These are phyloP conservation scores for Pseudocercospora macadamiae DNA, from an alignment of 2,329 filamentous ascomycete genomes.

Conservation along the genomic window DNA sequence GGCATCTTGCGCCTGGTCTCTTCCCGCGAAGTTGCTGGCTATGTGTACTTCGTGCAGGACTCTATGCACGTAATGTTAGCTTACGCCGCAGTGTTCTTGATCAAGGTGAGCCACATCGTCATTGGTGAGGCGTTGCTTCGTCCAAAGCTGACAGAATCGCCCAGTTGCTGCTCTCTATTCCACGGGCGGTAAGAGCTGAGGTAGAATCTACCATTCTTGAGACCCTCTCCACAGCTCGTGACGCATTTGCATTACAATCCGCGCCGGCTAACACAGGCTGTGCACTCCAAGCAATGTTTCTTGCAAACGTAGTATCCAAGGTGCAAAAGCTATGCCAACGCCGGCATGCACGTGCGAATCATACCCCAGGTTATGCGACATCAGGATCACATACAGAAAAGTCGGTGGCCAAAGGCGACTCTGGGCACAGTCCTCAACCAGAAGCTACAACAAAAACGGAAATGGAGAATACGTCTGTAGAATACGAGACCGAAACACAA, in stretches of 20 bases:
- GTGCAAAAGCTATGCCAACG: slow-evolving; percentile 12
- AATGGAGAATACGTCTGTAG: not conserved
- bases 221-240: not conserved
- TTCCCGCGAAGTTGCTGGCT: slow-evolving; percentile 29
- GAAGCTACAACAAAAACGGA: not conserved
- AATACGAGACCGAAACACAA: not conserved
- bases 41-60: slow-evolving; percentile 47
- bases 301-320: not conserved
- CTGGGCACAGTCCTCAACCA: too few relatives aligned
- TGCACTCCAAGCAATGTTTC: slow-evolving; percentile 9
- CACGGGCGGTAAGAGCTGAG: slow-evolving; percentile 17
- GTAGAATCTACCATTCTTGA: slow-evolving; percentile 20
- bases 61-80: slow-evolving; percentile 49
- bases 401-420: not conserved
- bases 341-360: not conserved
- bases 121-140: not conserved
- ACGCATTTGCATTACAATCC: slow-evolving; percentile 30
- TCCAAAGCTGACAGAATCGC: not conserved
- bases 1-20: slow-evolving; percentile 41
- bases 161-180: slow-evolving; percentile 28
- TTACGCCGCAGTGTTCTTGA: slow-evolving; percentile 45
- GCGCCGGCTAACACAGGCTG: slow-evolving; percentile 5
- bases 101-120: slow-evolving; percentile 36
- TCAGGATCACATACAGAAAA: not conserved
- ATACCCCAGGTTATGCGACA: slow-evolving; percentile 15